phyloP scores from a whole-genome alignment of 1,284 basidiomycete genomes.

The Spongispora temasekensis region DNA sequence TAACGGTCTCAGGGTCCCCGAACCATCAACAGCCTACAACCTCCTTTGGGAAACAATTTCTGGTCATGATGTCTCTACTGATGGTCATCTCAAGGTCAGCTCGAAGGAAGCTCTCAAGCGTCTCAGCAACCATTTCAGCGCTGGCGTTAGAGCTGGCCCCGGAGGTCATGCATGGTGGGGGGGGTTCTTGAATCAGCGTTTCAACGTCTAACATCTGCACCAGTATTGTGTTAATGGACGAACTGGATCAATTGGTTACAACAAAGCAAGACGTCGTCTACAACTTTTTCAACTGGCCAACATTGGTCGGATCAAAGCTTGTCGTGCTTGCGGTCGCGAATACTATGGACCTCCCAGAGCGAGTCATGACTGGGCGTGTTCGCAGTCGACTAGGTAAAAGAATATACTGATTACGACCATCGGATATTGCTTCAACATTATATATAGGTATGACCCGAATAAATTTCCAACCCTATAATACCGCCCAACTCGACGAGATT shows the following conservation, averaged over 20 bases:
- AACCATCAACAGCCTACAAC: slow-evolving; percentile 85
- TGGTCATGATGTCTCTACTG: slow-evolving; percentile 62
- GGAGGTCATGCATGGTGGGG: slow-evolving; percentile 69
- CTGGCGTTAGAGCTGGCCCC: slow-evolving; percentile 57
- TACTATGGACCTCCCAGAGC: slow-evolving; percentile 97
- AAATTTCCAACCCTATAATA: slow-evolving; percentile 92
- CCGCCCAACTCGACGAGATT: slow-evolving; percentile 82
- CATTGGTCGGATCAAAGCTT: slow-evolving; percentile 80
- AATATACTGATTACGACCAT: slow-evolving; percentile 4
- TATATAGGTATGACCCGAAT: slow-evolving; percentile 87
- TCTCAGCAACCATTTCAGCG: slow-evolving; percentile 63
- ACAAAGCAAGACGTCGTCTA: slow-evolving; percentile 98
- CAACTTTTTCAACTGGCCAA: slow-evolving; percentile 99
- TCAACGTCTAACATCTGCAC: neutral
- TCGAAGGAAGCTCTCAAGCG: slow-evolving; percentile 72
- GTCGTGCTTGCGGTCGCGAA: slow-evolving; percentile 98
- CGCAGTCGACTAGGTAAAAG: slow-evolving; percentile 87
- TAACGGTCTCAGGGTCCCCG: slow-evolving; percentile 92
- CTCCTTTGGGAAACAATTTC: slow-evolving; percentile 89
- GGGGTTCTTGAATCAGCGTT: slow-evolving; percentile 12
- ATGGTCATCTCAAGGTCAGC: slow-evolving; percentile 65
- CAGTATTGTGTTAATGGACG: slow-evolving; percentile 97
- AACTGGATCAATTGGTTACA: slow-evolving; percentile 95
- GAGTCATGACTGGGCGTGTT: slow-evolving; percentile 90
- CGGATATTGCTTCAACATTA: slow-evolving; percentile 3